These are phyloP conservation scores for Ascochyta viciae-villosae DNA, from an alignment of 2,329 filamentous ascomycete genomes.

Conservation along the genomic window DNA sequence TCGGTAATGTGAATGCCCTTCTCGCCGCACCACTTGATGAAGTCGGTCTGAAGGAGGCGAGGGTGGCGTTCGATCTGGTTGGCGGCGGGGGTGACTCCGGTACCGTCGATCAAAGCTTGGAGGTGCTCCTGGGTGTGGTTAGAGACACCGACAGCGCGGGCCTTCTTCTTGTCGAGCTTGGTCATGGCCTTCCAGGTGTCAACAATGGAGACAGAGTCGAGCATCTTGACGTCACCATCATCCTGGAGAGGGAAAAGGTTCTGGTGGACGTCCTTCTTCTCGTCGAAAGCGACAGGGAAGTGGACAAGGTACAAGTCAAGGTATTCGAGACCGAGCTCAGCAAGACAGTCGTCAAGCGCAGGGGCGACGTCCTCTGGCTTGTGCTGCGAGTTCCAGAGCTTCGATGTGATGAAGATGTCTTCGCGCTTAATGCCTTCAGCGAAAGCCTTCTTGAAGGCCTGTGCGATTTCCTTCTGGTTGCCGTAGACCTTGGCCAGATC, in stretches of 20 bases:
- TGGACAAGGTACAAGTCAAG: constrained; percentile 87
- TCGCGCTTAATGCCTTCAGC: constrained; percentile 57
- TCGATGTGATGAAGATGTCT: constrained; percentile 63
- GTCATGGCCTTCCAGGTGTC: constrained; percentile 51
- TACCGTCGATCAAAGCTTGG: constrained; percentile 61
- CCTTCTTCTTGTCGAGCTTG: constrained; percentile 44
- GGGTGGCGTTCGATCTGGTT: constrained; percentile 45
- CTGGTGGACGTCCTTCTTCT: constrained; percentile 50
- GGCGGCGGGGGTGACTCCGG: constrained; percentile 35
- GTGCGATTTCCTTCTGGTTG: constrained; percentile 41
- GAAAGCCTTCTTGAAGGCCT: constrained; percentile 38
- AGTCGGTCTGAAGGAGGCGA: constrained; percentile 35
- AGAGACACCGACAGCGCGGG: constrained; percentile 39
- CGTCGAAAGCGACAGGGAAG: constrained; percentile 63
- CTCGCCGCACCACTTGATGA: constrained; percentile 39
- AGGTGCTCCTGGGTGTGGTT: constrained; percentile 48
- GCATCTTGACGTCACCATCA: constrained; percentile 18
- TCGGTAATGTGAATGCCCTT: constrained; percentile 43
- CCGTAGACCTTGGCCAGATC: constrained; percentile 42
- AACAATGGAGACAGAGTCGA: constrained; percentile 65
- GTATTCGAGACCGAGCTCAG: constrained; percentile 83
- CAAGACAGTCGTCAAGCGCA: constrained; percentile 75
- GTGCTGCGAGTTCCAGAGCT: constrained; percentile 92
- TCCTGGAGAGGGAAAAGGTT: constrained; percentile 35
- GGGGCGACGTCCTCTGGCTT: constrained; percentile 69